Base-by-base conservation (phyloP, 495 filamentous ascomycete genomes). In the Neurospora tetrasperma region DNA sequence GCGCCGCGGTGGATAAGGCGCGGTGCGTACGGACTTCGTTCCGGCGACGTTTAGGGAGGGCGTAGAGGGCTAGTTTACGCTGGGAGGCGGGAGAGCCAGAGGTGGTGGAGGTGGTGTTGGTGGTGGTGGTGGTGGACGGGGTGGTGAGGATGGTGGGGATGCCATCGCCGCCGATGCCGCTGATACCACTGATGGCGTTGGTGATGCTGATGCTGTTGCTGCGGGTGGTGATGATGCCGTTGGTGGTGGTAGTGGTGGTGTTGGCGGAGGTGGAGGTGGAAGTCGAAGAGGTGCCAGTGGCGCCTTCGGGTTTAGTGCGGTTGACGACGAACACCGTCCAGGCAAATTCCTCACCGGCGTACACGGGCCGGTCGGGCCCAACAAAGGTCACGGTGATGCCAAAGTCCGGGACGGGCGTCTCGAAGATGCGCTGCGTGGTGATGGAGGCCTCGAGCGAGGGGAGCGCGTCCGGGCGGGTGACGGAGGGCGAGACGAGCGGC, bases 301-400 rank as follows among this genome's bases (percentile, higher is more conserved):
- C 41, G 1, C 20, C 48, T 4, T 72, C 75, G 6, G 69, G 71
- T 11, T 73, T 76, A 40, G 88, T 91, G 43, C 92, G 91, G 80
- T 98, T 98, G 70, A 97, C 91, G 27, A 98, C 89, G 78, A 97
- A 94, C 23, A 97, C 88, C 48, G 88, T 86, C 95, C 94, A 97
- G n/a, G 84, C 82, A 79, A 98, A 97, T 14, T 89, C 86, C 46
- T 93, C 88, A 5, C 94, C 93, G 4, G 93, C 88, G 69, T 86
- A 84, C 16, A 82, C 79, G 69, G 82, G 79, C 27, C 79, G 76
- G 14, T 81, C 78, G 11, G 92, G 92, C 0, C 88, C 90, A 11
- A 89, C 89, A 71, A 86, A 84, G 23, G 94, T 94, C 73, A 96
- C 86, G 6, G 90, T 93, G 62, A 96, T 87, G 10, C 92, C 92